phyloP scores from a whole-genome alignment of 257 asterid species.

The Rhazya stricta region DNA sequence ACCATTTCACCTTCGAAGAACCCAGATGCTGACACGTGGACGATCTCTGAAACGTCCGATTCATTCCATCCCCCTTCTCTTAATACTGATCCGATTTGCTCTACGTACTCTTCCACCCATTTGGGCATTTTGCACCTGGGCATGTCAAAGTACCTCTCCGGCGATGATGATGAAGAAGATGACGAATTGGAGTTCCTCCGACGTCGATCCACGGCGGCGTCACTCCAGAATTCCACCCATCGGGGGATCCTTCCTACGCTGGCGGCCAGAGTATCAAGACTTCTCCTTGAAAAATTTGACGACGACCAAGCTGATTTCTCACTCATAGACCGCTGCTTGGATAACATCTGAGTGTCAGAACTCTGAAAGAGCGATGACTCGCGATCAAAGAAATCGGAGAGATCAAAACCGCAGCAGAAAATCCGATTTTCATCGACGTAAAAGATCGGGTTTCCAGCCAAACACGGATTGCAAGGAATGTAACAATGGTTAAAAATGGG shows the following conservation, averaged over 20 bases:
- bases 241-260: constrained; percentile 58
- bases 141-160: constrained; percentile 66
- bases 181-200: constrained; percentile 70
- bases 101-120: constrained; percentile 83
- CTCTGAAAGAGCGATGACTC: constrained; percentile 50
- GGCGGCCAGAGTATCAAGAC: constrained; percentile 39
- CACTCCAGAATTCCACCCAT: constrained; percentile 99
- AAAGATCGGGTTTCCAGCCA: constrained; percentile 87
- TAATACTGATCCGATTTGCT: constrained; percentile 72
- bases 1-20: constrained; percentile 84
- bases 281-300: constrained; percentile 46
- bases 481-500: constrained; percentile 88
- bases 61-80: constrained; percentile 90
- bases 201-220: constrained; percentile 72
- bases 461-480: constrained; percentile 73
- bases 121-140: constrained; percentile 63
- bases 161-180: constrained; percentile 60
- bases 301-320: constrained; percentile 48
- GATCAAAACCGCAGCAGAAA: constrained; percentile 85
- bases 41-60: constrained; percentile 78
- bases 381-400: constrained; percentile 79
- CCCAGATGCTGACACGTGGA: constrained; percentile 76
- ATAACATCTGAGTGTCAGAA: constrained; percentile 27
- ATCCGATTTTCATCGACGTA: constrained; percentile 74
- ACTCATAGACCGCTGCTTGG: constrained; percentile 38